These are phyloP conservation scores for Colletotrichum theobromicola DNA, from an alignment of 2,329 filamentous ascomycete genomes.

Conservation along the genomic window DNA sequence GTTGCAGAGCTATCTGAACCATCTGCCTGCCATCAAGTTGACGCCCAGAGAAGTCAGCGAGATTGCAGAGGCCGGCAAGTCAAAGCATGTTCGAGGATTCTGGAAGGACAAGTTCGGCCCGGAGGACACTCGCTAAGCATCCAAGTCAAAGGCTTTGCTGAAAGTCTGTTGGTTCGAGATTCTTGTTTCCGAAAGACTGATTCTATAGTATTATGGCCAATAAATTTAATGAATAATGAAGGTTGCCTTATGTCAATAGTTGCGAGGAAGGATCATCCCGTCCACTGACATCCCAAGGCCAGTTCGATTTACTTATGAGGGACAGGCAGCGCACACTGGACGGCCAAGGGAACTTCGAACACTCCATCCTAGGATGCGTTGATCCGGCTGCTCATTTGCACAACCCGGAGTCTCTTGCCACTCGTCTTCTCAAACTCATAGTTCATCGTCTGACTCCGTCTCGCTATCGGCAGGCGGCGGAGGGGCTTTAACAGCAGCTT, in stretches of 20 bases:
- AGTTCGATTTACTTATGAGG: neutral
- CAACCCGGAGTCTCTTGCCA: neutral
- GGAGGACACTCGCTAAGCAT: slow-evolving; percentile 52
- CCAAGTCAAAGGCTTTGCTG: neutral
- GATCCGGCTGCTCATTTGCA: neutral
- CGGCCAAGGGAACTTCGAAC: neutral
- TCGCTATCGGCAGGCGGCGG: slow-evolving; percentile 44
- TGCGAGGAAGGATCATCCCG: neutral
- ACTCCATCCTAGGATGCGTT: neutral
- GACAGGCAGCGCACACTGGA: neutral
- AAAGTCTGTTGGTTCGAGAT: neutral
- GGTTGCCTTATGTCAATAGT: neutral
- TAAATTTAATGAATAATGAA: neutral
- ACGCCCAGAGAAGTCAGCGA: slow-evolving; percentile 62
- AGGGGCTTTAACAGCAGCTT: slow-evolving; percentile 25
- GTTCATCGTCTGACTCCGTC: slow-evolving; percentile 62
- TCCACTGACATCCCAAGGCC: neutral
- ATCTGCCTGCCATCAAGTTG: slow-evolving; percentile 60
- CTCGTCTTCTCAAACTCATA: slow-evolving; percentile 36
- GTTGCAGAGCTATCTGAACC: slow-evolving; percentile 59
- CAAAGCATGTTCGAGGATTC: slow-evolving; percentile 68
- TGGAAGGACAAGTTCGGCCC: slow-evolving; percentile 58
- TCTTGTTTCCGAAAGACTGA: neutral
- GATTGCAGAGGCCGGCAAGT: slow-evolving; percentile 58
- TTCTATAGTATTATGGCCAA: neutral